These are phyloP conservation scores for Nicotiana paniculata DNA, from an alignment of 257 asterid species.

Conservation along the genomic window DNA sequence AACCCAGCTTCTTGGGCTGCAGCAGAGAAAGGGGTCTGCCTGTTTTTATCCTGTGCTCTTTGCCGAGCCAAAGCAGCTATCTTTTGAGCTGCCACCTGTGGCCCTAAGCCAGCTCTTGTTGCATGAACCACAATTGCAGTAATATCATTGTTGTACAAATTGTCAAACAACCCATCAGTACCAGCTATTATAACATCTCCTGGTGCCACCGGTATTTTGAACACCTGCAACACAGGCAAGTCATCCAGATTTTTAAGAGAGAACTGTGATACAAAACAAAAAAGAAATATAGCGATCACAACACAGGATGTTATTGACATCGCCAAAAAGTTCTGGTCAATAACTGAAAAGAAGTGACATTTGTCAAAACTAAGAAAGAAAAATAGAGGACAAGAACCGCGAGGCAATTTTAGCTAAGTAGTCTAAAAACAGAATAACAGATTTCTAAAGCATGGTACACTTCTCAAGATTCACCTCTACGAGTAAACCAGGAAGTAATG, in stretches of 20 bases:
- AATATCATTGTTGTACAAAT: slow-evolving; percentile 79
- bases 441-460: neutral
- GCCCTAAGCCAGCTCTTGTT: slow-evolving; percentile 76
- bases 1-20: slow-evolving; percentile 98
- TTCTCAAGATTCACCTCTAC: neutral
- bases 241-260: neutral
- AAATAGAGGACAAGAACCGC: neutral
- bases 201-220: slow-evolving; percentile 77
- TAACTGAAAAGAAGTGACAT: neutral
- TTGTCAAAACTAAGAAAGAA: neutral
- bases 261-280: neutral
- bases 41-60: slow-evolving; percentile 77
- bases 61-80: slow-evolving; percentile 87
- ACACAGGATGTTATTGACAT: neutral
- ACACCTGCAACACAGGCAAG: slow-evolving; percentile 49
- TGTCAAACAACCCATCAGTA: slow-evolving; percentile 95
- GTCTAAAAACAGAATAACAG: neutral
- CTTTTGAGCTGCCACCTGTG: slow-evolving; percentile 92
- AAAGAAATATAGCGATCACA: neutral
- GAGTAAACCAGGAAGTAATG: neutral
- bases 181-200: slow-evolving; percentile 96
- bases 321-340: neutral
- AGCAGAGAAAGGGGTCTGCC: slow-evolving; percentile 96
- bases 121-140: slow-evolving; percentile 85
- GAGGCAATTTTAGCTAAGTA: neutral